phyloP scores from a whole-genome alignment of 2,329 filamentous ascomycete genomes.

The Paraphaeosphaeria sporulosa region DNA sequence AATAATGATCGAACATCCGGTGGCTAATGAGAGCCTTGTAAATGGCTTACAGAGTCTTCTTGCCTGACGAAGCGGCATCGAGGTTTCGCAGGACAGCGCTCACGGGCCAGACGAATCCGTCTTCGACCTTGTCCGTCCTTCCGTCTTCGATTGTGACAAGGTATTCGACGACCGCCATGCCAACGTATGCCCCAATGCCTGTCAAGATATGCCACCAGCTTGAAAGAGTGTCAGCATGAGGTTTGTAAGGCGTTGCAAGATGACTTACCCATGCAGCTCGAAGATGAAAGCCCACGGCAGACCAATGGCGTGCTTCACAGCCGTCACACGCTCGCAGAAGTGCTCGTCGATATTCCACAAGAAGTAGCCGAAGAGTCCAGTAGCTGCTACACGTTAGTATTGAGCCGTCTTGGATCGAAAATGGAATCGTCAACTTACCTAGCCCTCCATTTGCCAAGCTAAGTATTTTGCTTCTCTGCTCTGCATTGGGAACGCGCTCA shows the following conservation, averaged over 20 bases:
- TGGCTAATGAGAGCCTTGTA: neutral
- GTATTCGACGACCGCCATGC: slow-evolving; percentile 49
- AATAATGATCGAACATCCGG: neutral
- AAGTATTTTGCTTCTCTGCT: slow-evolving; percentile 29
- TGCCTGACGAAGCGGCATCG: slow-evolving; percentile 18
- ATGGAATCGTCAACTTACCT: slow-evolving; percentile 23
- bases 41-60: slow-evolving; percentile 22
- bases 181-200: slow-evolving; percentile 59
- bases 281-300: slow-evolving; percentile 64
- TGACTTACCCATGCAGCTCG: slow-evolving; percentile 61
- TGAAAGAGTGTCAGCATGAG: neutral
- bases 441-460: slow-evolving; percentile 39
- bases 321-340: slow-evolving; percentile 59
- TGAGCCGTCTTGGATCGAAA: neutral
- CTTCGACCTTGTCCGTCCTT: slow-evolving; percentile 33
- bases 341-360: slow-evolving; percentile 67
- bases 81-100: slow-evolving; percentile 39
- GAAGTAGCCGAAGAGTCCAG: slow-evolving; percentile 58
- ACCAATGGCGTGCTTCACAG: slow-evolving; percentile 55
- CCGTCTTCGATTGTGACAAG: slow-evolving; percentile 44
- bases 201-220: slow-evolving; percentile 70
- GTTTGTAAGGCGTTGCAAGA: neutral
- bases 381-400: slow-evolving; percentile 32
- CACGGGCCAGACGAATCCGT: slow-evolving; percentile 49
- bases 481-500: slow-evolving; percentile 32